Percentiles rank a stretch among this genome's conserved stretches.
Conservation (phyloP, 2,329 filamentous ascomycete species). For the Alternaria consortialis region DNA sequence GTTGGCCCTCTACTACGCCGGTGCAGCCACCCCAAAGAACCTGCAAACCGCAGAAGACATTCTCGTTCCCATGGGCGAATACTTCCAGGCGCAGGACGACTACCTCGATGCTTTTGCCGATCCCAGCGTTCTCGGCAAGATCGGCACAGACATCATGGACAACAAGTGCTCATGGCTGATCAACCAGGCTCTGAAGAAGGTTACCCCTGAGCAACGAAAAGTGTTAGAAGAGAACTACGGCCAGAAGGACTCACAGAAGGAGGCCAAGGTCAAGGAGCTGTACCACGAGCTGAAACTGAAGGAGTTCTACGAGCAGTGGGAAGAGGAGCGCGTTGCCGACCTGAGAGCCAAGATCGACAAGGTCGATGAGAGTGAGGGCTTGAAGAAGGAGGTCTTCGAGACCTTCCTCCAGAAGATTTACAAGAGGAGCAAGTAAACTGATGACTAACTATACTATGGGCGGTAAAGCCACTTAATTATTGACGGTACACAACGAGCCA, state of each 20-base stretch:
- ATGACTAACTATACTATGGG: neutral
- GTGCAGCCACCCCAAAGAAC: constrained; percentile 86
- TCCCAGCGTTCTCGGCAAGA: constrained; percentile 94
- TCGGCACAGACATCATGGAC: constrained; percentile 97
- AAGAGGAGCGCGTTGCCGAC: constrained; percentile 85
- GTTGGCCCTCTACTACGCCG: constrained; percentile 84
- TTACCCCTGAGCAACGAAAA: constrained; percentile 84
- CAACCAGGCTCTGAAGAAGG: constrained; percentile 87
- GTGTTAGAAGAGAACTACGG: constrained; percentile 94
- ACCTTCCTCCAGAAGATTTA: constrained; percentile 96
- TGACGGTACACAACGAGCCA: neutral
- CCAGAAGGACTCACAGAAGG: constrained; percentile 83
- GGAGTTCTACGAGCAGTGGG: constrained; percentile 84
- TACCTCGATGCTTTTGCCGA: constrained; percentile 98
- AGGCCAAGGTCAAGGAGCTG: constrained; percentile 86
- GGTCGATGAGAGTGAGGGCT: constrained; percentile 84
- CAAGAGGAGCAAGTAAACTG: constrained; percentile 86
- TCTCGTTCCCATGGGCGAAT: constrained; percentile 95
- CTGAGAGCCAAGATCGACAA: constrained; percentile 77
- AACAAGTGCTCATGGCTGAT: constrained; percentile 99
- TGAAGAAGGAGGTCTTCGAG: constrained; percentile 92
- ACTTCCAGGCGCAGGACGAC: constrained; percentile 99
- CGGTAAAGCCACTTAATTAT: neutral
- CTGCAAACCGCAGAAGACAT: constrained; percentile 89
- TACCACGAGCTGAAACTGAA: constrained; percentile 87